A percentile compares a stretch with the other conserved stretches of the same genome.
Evolutionary conservation across 352 stramenopile species (phyloP).

Genomic region (Pythium plurisporium): DNA sequence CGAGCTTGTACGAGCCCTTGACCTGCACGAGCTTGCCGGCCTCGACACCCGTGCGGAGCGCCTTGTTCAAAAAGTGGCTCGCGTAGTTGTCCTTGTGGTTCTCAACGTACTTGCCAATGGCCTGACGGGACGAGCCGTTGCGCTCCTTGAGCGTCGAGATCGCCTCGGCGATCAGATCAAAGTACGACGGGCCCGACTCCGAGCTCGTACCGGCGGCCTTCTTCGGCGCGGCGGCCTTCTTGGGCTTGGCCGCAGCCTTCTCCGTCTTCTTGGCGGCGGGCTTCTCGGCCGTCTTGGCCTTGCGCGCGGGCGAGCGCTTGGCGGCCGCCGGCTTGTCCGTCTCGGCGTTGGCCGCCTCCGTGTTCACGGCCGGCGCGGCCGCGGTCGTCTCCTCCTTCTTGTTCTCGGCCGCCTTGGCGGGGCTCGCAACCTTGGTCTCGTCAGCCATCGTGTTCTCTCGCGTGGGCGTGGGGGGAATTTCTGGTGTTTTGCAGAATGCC

Average conservation of each 20-base stretch:
- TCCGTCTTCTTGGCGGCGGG: conserved; percentile 35
- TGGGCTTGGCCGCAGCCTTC: conserved; percentile 17
- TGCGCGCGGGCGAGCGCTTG: conserved; percentile 52
- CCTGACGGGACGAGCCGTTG: conserved; percentile 87
- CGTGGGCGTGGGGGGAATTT: not conserved
- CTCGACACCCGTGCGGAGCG: conserved; percentile 86
- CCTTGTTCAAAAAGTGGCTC: conserved; percentile 85
- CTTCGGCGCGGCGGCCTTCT: conserved; percentile 29
- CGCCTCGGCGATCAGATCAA: conserved; percentile 87
- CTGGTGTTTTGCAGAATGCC: conserved; percentile 20
- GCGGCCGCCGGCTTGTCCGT: conserved; percentile 25
- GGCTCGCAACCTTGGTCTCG: conserved; percentile 50
- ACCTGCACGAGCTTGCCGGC: conserved; percentile 83
- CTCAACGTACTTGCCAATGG: conserved; percentile 90
- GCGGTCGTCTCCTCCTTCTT: conserved; percentile 17
- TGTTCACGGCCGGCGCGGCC: conserved; percentile 6
- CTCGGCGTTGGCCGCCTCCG: conserved; percentile 15
- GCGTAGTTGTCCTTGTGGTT: conserved; percentile 80
- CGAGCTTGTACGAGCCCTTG: conserved; percentile 84
- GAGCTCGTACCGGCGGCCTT: conserved; percentile 25
- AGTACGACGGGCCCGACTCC: conserved; percentile 65
- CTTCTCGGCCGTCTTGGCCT: conserved; percentile 57
- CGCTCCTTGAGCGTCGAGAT: conserved; percentile 91
- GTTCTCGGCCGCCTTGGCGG: conserved; percentile 24
- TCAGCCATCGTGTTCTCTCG: conserved; percentile 25